Percentiles rank a stretch among this genome's conserved stretches.
Evolutionary conservation across 1,284 basidiomycete genomes (phyloP).

Genomic region (Veloboletus limbatus): DNA sequence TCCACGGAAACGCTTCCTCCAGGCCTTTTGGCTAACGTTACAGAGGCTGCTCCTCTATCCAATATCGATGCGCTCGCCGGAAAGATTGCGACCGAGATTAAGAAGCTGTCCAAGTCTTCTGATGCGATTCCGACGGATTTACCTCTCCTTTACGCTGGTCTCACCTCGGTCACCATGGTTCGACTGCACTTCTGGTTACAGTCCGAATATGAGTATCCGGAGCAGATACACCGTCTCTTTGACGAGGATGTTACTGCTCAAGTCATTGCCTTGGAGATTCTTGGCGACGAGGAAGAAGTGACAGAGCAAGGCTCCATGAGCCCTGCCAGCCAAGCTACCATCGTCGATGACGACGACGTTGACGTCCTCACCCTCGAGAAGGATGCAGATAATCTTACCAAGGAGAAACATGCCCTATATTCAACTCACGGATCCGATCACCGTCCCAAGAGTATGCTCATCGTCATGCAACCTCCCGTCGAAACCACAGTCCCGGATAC

Average conservation of each 20-base stretch:
- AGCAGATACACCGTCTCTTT: conserved; percentile 23
- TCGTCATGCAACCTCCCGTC: conserved; percentile 26
- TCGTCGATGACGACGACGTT: conserved; percentile 21
- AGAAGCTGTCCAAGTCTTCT: conserved; percentile 16
- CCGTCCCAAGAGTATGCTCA: conserved; percentile 19
- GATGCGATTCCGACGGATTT: conserved; percentile 15
- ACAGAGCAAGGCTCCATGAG: conserved; percentile 4
- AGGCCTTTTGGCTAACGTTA: conserved; percentile 9
- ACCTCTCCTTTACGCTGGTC: conserved; percentile 27
- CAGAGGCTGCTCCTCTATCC: conserved; percentile 5
- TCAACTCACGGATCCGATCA: not conserved
- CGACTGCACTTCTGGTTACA: conserved; percentile 29
- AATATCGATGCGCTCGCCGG: conserved; percentile 17
- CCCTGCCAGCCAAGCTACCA: conserved; percentile 19
- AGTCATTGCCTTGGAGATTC: conserved; percentile 23
- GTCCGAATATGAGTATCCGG: conserved; percentile 25
- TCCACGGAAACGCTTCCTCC: conserved; percentile 12
- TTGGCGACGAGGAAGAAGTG: conserved; percentile 19
- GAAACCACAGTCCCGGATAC: conserved; percentile 13
- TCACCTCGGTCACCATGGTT: conserved; percentile 26
- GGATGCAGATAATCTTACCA: conserved; percentile 1
- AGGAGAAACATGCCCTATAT: conserved; percentile 1
- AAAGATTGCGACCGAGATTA: conserved; percentile 21
- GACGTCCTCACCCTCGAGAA: conserved; percentile 9
- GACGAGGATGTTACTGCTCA: conserved; percentile 23